These are phyloP conservation scores for Fusarium nelsonii DNA, from an alignment of 2,329 filamentous ascomycete species.

Conservation along the genomic window DNA sequence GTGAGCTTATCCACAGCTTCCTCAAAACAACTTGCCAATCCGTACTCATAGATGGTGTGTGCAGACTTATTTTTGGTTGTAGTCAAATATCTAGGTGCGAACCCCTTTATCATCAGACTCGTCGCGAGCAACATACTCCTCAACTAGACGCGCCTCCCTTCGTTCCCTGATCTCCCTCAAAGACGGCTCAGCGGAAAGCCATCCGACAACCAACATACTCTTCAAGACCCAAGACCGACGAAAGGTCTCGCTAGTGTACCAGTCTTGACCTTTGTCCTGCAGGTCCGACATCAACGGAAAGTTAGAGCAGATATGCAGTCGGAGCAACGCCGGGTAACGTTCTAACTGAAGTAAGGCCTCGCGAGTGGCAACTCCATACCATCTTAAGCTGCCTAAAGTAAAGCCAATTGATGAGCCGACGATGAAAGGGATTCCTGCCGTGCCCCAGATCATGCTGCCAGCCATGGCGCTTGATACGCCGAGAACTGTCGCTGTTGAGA, in stretches of 20 bases:
- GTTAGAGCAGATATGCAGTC: conserved; percentile 8
- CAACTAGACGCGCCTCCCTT: background rate
- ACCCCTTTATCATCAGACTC: background rate
- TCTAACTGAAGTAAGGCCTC: conserved; percentile 15
- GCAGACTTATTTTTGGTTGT: background rate
- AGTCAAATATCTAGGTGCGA: background rate
- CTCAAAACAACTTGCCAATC: too few relatives aligned
- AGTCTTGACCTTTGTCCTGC: background rate
- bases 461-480: conserved; percentile 9
- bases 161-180: conserved; percentile 4
- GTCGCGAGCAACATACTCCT: conserved; percentile 1
- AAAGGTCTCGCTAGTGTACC: conserved; percentile 8
- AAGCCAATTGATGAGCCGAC: conserved; percentile 7
- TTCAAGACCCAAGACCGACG: background rate
- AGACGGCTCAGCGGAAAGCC: conserved; percentile 13
- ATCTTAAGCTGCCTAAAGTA: conserved; percentile 8
- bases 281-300: conserved; percentile 3
- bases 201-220: conserved; percentile 17
- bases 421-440: background rate
- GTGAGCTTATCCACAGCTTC: too few relatives aligned
- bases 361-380: conserved; percentile 10
- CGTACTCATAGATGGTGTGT: too few relatives aligned
- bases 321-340: background rate
- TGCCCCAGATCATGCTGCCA: conserved; percentile 20
- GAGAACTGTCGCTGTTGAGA: conserved; percentile 6